These are phyloP conservation scores for Rubus parviflorus DNA, from an alignment of 306 rosid genomes.

Conservation along the genomic window DNA sequence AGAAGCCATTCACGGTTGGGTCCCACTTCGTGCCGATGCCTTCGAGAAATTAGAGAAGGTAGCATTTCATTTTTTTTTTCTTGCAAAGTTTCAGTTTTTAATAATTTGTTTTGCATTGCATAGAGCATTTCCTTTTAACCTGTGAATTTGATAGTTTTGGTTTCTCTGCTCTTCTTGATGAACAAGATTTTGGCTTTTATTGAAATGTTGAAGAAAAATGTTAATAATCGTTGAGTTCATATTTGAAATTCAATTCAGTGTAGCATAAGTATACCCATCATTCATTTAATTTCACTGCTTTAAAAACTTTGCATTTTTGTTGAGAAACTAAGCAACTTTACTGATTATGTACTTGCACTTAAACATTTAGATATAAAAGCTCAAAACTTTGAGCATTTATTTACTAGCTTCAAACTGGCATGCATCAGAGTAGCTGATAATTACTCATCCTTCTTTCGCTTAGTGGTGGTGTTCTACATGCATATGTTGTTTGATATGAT, in stretches of 20 bases:
- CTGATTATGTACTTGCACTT: not conserved
- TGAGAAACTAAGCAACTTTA: not conserved
- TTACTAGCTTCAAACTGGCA: not conserved
- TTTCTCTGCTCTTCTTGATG: not conserved
- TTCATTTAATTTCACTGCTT: too few species aligned
- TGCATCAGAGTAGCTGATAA: not conserved
- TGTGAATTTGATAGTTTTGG: too few species aligned
- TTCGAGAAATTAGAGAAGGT: conserved; percentile 95
- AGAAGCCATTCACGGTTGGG: conserved; percentile 97
- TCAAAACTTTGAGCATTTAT: not conserved
- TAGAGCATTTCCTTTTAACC: too few species aligned
- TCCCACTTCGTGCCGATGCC: conserved; percentile 83
- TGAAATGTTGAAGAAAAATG: too few species aligned
- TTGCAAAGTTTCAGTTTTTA: not conserved
- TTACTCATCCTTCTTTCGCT: not conserved
- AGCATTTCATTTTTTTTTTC: not conserved
- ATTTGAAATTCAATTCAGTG: too few species aligned
- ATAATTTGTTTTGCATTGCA: too few species aligned
- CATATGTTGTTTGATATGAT: not conserved
- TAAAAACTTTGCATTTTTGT: not conserved
- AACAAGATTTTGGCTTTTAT: not conserved
- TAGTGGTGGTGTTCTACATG: not conserved
- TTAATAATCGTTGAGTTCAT: too few species aligned
- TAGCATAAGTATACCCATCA: not conserved
- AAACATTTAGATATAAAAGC: not conserved